Evolutionary conservation across 148 eudicot species (phyloP), one percentile per base, ranked within the genome.

Genomic region (Beta vulgaris): DNA sequence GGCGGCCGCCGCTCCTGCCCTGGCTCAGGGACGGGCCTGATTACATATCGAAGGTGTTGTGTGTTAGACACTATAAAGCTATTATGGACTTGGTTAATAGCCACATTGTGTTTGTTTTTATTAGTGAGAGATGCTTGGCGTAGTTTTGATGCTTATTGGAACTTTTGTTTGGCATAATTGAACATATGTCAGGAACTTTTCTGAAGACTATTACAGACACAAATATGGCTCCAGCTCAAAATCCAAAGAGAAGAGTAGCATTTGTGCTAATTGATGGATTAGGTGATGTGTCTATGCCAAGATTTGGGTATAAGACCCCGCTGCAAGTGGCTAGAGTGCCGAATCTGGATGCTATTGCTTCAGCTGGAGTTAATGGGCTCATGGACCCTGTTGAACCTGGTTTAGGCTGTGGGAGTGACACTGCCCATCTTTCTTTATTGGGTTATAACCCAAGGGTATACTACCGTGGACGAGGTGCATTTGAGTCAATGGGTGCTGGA

Each of bases 311-410:
- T 44, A 92, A 81, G 74, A 90, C 96, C 28, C 96, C 98, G 23
- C 76, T 90, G 23, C 84, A 95, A 84, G 87, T 83, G 25, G 96
- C 97, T 5, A 74, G 46, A 63, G 73, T 88, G 49, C 97, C 97
- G 19, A 88, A 92, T 72, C 77, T 92, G 81, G 96, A 95, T 80
- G 92, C 92, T 16, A 87, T 95, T 70, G 96, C 97, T 78, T 90
- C 92, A 69, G 92, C 99, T 73, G 99, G 98, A 31, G 90, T 95
- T 57, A 95, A 90, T 84, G 99, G 97, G 73, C 87, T 95, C 46
- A 92, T 95, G 99, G 98, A 95, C 74, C 99, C 99, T 29, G 97
- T 95, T 66, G 99, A 95, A 89, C 93, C 87, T 28, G 99, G 98
- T 53, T 89, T 95, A 75, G 99, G 79, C 29, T 95, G 98, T 79